Conservation (phyloP, 371 early-diverging fungal species). For the Mortierella sp. region DNA sequence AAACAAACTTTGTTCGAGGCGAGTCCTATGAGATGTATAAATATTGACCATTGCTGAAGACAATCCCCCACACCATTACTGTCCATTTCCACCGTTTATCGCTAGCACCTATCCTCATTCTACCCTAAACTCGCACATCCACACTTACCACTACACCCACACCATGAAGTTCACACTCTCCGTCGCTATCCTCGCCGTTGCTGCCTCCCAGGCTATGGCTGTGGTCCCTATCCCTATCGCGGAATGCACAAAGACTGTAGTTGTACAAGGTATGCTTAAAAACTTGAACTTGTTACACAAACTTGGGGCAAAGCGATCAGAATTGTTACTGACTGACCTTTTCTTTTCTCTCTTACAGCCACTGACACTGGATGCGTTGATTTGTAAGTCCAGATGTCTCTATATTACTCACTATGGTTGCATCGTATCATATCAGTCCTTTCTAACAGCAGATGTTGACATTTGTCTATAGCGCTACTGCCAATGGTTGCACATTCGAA, state of each 20-base stretch:
- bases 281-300: neutral
- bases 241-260: conserved; percentile 36
- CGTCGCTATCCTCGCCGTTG: conserved; percentile 26
- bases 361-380: conserved; percentile 3
- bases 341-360: neutral
- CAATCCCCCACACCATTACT: neutral
- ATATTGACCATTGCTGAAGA: neutral
- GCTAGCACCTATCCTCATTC: neutral
- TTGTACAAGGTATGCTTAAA: conserved; percentile 23
- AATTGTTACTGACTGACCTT: neutral
- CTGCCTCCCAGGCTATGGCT: conserved; percentile 44
- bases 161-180: conserved; percentile 40
- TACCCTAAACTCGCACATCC: neutral
- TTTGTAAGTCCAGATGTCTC: neutral
- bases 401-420: neutral
- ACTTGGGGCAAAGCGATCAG: neutral
- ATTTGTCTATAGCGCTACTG: conserved; percentile 3
- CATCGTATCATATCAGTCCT: neutral
- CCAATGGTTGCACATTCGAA: conserved; percentile 20
- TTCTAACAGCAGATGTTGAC: neutral
- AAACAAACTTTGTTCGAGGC: neutral
- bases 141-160: neutral
- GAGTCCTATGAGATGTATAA: neutral
- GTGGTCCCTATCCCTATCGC: conserved; percentile 34
- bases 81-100: neutral